Conservation (phyloP, 805 yeast genomes). For the Allodekkera sacchari region DNA sequence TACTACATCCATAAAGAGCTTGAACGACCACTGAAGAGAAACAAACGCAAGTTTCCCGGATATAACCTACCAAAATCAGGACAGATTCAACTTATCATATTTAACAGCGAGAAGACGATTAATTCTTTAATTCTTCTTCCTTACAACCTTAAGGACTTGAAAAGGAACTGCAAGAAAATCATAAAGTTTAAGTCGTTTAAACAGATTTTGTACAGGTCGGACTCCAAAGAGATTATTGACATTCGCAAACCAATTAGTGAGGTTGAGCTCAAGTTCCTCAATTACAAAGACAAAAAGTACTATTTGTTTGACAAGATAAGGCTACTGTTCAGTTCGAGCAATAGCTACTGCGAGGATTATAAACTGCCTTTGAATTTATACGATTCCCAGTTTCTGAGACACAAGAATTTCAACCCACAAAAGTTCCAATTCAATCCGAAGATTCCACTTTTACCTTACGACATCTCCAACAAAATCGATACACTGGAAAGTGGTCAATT, state of each 20-base stretch:
- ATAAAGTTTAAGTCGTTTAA: constrained; percentile 17
- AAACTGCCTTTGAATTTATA: constrained; percentile 13
- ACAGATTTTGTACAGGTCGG: constrained; percentile 13
- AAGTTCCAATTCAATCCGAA: constrained; percentile 14
- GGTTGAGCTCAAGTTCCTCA: constrained; percentile 20
- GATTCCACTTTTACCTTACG: constrained; percentile 11
- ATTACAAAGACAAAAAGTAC: constrained; percentile 15
- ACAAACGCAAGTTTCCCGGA: constrained; percentile 23
- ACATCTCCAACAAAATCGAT: constrained; percentile 11
- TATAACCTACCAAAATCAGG: constrained; percentile 19
- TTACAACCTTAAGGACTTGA: constrained; percentile 17
- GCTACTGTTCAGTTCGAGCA: constrained; percentile 20
- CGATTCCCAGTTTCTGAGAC: constrained; percentile 4
- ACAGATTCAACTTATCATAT: constrained; percentile 22
- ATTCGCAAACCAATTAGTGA: constrained; percentile 17
- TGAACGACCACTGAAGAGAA: constrained; percentile 2
- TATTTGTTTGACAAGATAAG: constrained; percentile 24
- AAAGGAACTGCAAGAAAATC: constrained; percentile 20
- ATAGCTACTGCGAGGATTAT: constrained; percentile 10
- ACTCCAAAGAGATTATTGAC: neutral
- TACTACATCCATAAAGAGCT: constrained; percentile 16
- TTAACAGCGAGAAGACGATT: constrained; percentile 22
- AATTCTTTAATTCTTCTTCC: constrained; percentile 18
- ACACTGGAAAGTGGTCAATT: constrained; percentile 15
- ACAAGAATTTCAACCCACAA: constrained; percentile 1